Evolutionary conservation across 768 basidiomycete species (phyloP).

Genomic region (Crucibulum laeve): DNA sequence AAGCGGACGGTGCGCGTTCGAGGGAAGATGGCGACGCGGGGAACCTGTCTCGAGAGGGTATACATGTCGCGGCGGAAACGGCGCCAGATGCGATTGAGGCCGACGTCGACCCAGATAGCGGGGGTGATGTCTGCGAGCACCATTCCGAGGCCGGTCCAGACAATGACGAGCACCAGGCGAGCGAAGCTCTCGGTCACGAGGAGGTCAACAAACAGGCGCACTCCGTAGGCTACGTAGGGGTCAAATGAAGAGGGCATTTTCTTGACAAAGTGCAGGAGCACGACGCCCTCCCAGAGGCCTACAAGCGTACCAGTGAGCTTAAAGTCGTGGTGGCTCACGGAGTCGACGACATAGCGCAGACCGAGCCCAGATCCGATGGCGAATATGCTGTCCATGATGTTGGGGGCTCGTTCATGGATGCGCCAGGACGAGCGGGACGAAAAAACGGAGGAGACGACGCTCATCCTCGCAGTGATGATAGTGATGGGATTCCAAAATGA

Average conservation of each 20-base stretch:
- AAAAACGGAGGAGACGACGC: slow-evolving; percentile 32
- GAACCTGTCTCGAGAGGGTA: slow-evolving; percentile 27
- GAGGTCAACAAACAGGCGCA: slow-evolving; percentile 72
- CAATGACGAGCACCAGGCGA: slow-evolving; percentile 31
- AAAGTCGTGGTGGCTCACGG: slow-evolving; percentile 43
- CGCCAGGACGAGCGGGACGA: slow-evolving; percentile 27
- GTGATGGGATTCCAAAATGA: slow-evolving; percentile 3
- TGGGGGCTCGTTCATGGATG: slow-evolving; percentile 27
- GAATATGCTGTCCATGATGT: slow-evolving; percentile 63
- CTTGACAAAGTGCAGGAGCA: slow-evolving; percentile 66
- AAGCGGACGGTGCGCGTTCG: slow-evolving; percentile 35
- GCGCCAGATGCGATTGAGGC: slow-evolving; percentile 33
- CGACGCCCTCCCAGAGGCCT: slow-evolving; percentile 77
- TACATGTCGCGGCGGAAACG: slow-evolving; percentile 36
- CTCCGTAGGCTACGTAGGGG: slow-evolving; percentile 63
- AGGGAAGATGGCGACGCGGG: slow-evolving; percentile 31
- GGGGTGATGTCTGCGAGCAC: slow-evolving; percentile 37
- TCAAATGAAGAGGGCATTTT: slow-evolving; percentile 64
- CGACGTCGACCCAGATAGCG: slow-evolving; percentile 33
- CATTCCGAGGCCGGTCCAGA: slow-evolving; percentile 39
- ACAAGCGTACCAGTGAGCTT: slow-evolving; percentile 61
- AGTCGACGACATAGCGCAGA: slow-evolving; percentile 58
- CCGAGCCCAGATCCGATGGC: slow-evolving; percentile 66
- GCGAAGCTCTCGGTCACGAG: slow-evolving; percentile 50
- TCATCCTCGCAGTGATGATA: slow-evolving; percentile 15